Evolutionary conservation across 352 stramenopile species (phyloP).

Genomic region (Phytophthora syringae): DNA sequence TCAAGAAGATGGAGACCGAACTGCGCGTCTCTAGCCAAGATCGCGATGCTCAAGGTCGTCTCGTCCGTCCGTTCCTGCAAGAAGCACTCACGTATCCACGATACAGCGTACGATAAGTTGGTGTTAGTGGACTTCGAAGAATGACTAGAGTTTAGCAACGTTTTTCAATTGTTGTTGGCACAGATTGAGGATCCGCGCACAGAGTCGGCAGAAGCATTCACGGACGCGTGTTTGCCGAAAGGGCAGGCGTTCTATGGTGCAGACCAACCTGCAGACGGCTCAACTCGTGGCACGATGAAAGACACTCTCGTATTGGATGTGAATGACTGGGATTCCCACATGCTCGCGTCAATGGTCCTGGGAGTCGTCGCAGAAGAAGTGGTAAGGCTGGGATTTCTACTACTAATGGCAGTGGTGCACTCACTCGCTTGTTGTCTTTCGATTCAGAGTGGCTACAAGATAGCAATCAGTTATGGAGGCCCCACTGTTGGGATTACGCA

Average conservation of each 20-base stretch:
- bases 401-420: no score
- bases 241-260: constrained; percentile 32
- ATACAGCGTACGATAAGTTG: constrained; percentile 33
- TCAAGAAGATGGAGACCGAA: constrained; percentile 31
- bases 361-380: constrained; percentile 56
- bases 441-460: constrained; percentile 45
- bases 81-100: constrained; percentile 37
- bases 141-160: no score
- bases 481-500: constrained; percentile 21
- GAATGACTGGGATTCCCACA: constrained; percentile 53
- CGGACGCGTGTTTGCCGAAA: constrained; percentile 8
- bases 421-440: no score
- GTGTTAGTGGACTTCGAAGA: no score
- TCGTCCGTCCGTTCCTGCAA: constrained; percentile 53
- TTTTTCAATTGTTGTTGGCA: no score
- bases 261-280: constrained; percentile 16
- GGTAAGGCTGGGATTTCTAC: no score
- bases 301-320: constrained; percentile 43
- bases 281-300: constrained; percentile 20
- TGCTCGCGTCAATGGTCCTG: constrained; percentile 42
- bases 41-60: constrained; percentile 35
- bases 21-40: constrained; percentile 28
- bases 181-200: constrained; percentile 41
- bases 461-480: constrained; percentile 29
- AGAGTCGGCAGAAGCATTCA: constrained; percentile 13